Base-by-base conservation (phyloP, 2,329 filamentous ascomycete species). In the Arachnopeziza araneosa region DNA sequence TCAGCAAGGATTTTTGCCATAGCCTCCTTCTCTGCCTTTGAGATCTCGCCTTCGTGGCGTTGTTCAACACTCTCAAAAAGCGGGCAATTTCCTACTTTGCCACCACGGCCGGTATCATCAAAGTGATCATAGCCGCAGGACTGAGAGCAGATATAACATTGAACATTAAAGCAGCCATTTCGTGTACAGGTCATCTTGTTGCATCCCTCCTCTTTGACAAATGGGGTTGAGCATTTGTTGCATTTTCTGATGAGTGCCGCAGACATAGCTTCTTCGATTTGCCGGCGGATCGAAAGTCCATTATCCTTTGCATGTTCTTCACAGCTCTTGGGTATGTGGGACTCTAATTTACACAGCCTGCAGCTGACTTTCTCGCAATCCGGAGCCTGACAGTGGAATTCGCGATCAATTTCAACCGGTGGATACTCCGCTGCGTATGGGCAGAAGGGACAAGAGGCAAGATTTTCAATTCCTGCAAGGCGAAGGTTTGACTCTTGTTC, bases 261-360 rank as follows among this genome's bases (percentile, higher is more conserved):
- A 1, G 89, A 91, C 88, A 93, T 93, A 22, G 90, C 91, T 71
- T 96, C 91, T 72, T 96, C 91, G 30, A 96, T 83, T 2, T 78
- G 73, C 64, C 88, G 88, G 19, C 89, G 83, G 21, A 83, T 78
- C 3, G 81, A 80, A 8, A 86, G 70, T 0, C 85, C 84, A 49
- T 79, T 80, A 1, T 90, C 85, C 22, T 74, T 77, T 50, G 80
- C 81, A 48, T 79, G 81, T 69, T 95, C 88, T 36, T 85, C 81
- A 67, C 91, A 96, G 0, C 80, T 86, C 63, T 83, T 79, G 0
- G 91, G 90, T 12, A 91, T 79, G 68, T 96, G 91, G 0, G 87
- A 87, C 53, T 84, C 80, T 55, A 79, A 75, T 32, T 83, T 80
- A 74, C 91, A 96, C 1, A 87, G 77, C 5, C 88, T 83, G 68